Evolutionary conservation across 2,329 filamentous ascomycete genomes (phyloP), one percentile per base, ranked within the genome.

Genomic region (Colletotrichum sp.): DNA sequence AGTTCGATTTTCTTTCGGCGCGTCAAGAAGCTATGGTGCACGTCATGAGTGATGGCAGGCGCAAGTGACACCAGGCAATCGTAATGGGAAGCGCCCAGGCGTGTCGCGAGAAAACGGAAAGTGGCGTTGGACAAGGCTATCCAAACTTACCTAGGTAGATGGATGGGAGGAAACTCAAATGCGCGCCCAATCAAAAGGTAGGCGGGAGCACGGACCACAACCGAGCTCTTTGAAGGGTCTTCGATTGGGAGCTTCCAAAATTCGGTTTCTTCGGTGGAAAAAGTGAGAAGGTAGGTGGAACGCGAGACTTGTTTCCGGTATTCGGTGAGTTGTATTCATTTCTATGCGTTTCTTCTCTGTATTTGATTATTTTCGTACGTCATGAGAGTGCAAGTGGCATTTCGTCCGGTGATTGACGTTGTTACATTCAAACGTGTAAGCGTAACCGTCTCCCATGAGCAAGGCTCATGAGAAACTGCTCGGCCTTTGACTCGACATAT

Each of bases 221-320:
- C 24, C 21, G 28, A 63, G 16, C 10, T 30, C 13, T 16, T 26
- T 18, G 57, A 30, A 32, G 57, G 44, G 59, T 32, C 65, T 24
- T 59, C 26, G 39, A 32, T 18, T 12, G 16, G 13, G 26, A 59
- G 69, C 72, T 68, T 59, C 26, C 24, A 69, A 66, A 34, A 63
- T 66, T 76, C 65, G 59, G 34, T 74, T 55, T 65, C 21, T 57
- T 75, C 69, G 26, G n/a, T 69, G 26, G 24, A 62, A 75, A 62
- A 67, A 34, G n/a, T 71, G 18, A 34, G 28, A 30, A 21, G 26
- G 21, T 34, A 10, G 18, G 52, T 68, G 39, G 26, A 34, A 34
- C 30, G 32, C 24, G 16, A 5, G 10, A 36, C 36, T 28, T 34
- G 15, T n/a, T 24, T 66, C n/a, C 16, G 28, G 8, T 6, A 49